A percentile compares a stretch with the other conserved stretches of the same genome.
Evolutionary conservation across 202 grass and related monocot genomes (phyloP).

Genomic region (Zoysia matrella): DNA sequence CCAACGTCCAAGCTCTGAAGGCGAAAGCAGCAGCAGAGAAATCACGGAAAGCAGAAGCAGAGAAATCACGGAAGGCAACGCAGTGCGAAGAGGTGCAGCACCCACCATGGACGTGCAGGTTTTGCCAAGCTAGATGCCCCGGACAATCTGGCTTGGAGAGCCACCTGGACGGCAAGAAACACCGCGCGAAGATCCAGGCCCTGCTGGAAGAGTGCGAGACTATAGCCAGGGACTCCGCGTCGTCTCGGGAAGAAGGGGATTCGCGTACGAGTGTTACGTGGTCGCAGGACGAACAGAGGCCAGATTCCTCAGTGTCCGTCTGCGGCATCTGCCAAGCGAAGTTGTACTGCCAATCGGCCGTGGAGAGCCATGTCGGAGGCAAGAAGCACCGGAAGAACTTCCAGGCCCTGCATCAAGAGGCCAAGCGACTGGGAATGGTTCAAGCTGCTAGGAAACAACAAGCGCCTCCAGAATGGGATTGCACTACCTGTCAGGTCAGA

Average conservation of each 20-base stretch:
- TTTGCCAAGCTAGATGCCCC: constrained; percentile 30
- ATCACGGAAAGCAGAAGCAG: not conserved
- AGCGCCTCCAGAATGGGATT: not conserved
- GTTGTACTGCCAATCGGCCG: not conserved
- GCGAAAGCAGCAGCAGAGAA: not conserved
- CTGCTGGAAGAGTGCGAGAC: constrained; percentile 35
- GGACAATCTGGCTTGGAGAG: constrained; percentile 24
- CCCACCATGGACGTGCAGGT: constrained; percentile 9
- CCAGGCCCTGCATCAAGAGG: not conserved
- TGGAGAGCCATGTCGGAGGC: constrained; percentile 27
- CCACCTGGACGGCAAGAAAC: constrained; percentile 30
- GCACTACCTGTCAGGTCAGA: no score
- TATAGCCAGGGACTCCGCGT: not conserved
- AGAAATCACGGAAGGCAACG: constrained; percentile 8
- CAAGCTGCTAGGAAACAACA: not conserved
- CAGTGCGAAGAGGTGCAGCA: not conserved
- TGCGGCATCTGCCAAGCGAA: constrained; percentile 31
- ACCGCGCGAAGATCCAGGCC: constrained; percentile 25
- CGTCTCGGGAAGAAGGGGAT: not conserved
- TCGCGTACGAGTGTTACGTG: not conserved
- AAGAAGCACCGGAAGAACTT: constrained; percentile 34
- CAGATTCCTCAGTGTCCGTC: not conserved
- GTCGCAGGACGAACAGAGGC: not conserved
- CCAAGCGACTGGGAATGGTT: constrained; percentile 1
- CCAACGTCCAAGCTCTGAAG: not conserved